Conservation (phyloP, 2,329 filamentous ascomycete species). For the Epichloe coenophiala region DNA sequence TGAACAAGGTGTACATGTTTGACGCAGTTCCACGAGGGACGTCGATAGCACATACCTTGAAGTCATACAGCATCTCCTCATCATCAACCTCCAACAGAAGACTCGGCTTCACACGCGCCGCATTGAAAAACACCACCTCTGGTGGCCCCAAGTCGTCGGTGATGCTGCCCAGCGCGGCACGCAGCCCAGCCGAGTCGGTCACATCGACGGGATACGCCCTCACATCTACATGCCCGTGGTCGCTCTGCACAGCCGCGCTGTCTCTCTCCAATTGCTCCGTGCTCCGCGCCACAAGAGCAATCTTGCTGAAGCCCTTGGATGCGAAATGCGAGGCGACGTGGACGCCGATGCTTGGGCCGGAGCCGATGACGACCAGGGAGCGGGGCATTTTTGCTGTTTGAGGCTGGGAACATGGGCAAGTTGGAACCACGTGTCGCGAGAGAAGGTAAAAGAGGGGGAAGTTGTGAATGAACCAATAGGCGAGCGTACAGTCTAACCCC, state of each 20-base stretch:
- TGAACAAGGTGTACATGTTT: no score
- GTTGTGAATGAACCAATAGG: no score
- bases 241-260: conserved; percentile 19
- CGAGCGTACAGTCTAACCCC: no score
- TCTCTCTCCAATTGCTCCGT: conserved; percentile 24
- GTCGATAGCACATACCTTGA: conserved; percentile 23
- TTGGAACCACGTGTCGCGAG: no score
- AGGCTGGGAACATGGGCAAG: no score
- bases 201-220: conserved; percentile 31
- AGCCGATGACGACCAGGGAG: conserved; percentile 61
- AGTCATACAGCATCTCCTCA: conserved; percentile 33
- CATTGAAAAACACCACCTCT: conserved; percentile 38
- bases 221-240: conserved; percentile 16
- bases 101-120: conserved; percentile 31
- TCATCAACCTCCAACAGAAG: conserved; percentile 27
- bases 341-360: conserved; percentile 84
- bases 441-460: no score
- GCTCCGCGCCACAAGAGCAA: conserved; percentile 34
- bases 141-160: conserved; percentile 23
- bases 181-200: conserved; percentile 14
- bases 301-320: conserved; percentile 59
- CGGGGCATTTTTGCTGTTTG: background rate
- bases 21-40: no score
- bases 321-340: conserved; percentile 80
- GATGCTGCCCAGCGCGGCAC: background rate